A percentile compares a stretch with the other conserved stretches of the same genome.
These are phyloP conservation scores for Mortierella sp. DNA, from an alignment of 371 early-diverging fungal species.

Conservation along the genomic window DNA sequence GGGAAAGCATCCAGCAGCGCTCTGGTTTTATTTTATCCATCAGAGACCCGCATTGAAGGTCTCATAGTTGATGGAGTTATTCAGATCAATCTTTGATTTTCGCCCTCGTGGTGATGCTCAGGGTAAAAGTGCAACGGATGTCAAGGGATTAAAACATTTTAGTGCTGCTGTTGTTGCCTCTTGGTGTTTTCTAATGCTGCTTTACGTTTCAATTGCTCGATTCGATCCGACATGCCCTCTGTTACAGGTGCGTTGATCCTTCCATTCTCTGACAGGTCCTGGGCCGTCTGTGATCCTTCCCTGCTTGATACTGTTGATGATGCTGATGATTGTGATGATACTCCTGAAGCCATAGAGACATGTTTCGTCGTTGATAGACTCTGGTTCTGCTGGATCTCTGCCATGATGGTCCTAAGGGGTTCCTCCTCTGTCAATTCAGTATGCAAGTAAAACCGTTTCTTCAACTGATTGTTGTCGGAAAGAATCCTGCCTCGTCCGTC, in stretches of 20 bases:
- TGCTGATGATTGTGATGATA: background rate
- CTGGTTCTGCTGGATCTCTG: constrained; percentile 42
- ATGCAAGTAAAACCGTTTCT: constrained; percentile 65
- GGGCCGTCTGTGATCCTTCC: no score
- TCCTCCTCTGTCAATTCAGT: constrained; percentile 62
- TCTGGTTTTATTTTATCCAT: no score
- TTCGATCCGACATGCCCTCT: constrained; percentile 51
- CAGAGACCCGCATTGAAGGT: no score
- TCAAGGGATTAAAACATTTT: no score
- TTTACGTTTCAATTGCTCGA: constrained; percentile 50
- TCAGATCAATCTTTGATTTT: no score
- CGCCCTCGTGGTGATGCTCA: no score
- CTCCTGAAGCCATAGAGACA: background rate
- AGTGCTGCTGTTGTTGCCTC: constrained; percentile 12
- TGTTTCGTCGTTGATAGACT: constrained; percentile 9
- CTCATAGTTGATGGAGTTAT: no score
- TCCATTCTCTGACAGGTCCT: background rate
- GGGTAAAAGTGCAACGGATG: no score
- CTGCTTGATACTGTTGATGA: background rate
- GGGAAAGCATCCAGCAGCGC: no score
- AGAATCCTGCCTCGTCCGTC: constrained; percentile 56
- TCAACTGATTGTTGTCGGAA: constrained; percentile 53
- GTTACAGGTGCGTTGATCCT: constrained; percentile 18
- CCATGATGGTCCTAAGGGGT: constrained; percentile 50
- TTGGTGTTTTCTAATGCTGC: constrained; percentile 26